Conservation (phyloP, 768 basidiomycete genomes). For the Panellus pusillus region DNA sequence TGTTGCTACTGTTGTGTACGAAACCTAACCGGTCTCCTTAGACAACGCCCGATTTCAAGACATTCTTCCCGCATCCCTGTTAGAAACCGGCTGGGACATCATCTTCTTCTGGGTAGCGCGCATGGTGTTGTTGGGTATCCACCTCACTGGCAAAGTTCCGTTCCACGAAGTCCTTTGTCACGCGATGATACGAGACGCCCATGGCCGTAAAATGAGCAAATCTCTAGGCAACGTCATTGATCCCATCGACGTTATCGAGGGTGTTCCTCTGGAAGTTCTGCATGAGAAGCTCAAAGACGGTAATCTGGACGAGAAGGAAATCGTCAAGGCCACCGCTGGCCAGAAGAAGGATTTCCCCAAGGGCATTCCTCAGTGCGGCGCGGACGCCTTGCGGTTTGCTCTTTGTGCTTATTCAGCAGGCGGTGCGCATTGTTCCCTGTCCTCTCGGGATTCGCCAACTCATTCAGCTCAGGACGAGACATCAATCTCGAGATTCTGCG, state of each 20-base stretch:
- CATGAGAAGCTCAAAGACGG: slow-evolving; percentile 87
- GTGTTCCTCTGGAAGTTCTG: slow-evolving; percentile 72
- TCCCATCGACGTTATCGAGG: slow-evolving; percentile 92
- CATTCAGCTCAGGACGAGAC: slow-evolving; percentile 68
- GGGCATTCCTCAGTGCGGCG: slow-evolving; percentile 98
- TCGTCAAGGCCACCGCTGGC: slow-evolving; percentile 84
- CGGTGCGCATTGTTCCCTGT: slow-evolving; percentile 43
- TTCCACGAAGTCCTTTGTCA: slow-evolving; percentile 97
- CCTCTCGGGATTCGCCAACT: neutral
- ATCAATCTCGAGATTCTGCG: slow-evolving; percentile 96
- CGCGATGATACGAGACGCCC: slow-evolving; percentile 98
- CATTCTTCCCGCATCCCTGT: slow-evolving; percentile 84
- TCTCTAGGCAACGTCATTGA: slow-evolving; percentile 98
- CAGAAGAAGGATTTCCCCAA: slow-evolving; percentile 99
- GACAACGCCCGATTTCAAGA: slow-evolving; percentile 69
- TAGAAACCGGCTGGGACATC: slow-evolving; percentile 99
- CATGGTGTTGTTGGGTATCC: slow-evolving; percentile 92
- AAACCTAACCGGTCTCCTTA: slow-evolving; percentile 7
- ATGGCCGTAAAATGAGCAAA: slow-evolving; percentile 99
- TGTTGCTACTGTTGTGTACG: neutral
- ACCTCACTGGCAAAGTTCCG: slow-evolving; percentile 87
- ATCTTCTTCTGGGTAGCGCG: slow-evolving; percentile 99
- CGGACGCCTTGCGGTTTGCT: slow-evolving; percentile 93
- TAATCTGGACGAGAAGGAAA: slow-evolving; percentile 92
- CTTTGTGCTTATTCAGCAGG: slow-evolving; percentile 92